A percentile compares a stretch with the other conserved stretches of the same genome.
These are phyloP conservation scores for Pythium brassicae DNA, from an alignment of 352 stramenopile genomes.

Conservation along the genomic window DNA sequence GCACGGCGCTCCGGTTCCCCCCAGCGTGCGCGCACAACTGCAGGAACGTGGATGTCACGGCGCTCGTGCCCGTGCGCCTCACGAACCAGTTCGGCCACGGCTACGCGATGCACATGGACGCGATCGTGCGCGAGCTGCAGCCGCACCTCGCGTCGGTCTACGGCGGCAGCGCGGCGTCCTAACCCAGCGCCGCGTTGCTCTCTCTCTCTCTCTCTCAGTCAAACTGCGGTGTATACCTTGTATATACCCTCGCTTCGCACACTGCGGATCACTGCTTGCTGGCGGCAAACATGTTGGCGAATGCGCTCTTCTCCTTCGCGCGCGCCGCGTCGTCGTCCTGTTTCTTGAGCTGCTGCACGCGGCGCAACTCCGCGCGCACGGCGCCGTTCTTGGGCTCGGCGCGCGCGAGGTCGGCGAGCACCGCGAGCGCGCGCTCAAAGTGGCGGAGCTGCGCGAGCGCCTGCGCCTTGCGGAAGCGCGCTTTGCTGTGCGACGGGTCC, in stretches of 20 bases:
- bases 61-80: constrained; percentile 47
- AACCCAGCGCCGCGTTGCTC: not conserved
- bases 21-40: constrained; percentile 7
- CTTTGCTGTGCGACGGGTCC: constrained; percentile 66
- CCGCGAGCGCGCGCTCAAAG: constrained; percentile 45
- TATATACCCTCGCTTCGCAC: no score
- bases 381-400: constrained; percentile 69
- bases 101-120: constrained; percentile 68
- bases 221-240: not conserved
- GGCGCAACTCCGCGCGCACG: constrained; percentile 58
- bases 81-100: constrained; percentile 79
- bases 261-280: constrained; percentile 31
- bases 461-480: constrained; percentile 78
- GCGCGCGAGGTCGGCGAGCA: constrained; percentile 50
- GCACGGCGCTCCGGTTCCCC: constrained; percentile 19
- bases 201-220: no score
- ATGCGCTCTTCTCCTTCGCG: constrained; percentile 51
- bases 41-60: constrained; percentile 70
- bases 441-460: constrained; percentile 52
- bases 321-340: constrained; percentile 53
- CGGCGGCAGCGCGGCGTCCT: not conserved
- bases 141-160: constrained; percentile 30
- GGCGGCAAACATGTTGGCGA: constrained; percentile 69
- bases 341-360: constrained; percentile 45
- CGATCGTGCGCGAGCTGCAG: constrained; percentile 42